These are phyloP conservation scores for Pleurotus tuber-regium DNA, from an alignment of 768 basidiomycete genomes.

Conservation along the genomic window DNA sequence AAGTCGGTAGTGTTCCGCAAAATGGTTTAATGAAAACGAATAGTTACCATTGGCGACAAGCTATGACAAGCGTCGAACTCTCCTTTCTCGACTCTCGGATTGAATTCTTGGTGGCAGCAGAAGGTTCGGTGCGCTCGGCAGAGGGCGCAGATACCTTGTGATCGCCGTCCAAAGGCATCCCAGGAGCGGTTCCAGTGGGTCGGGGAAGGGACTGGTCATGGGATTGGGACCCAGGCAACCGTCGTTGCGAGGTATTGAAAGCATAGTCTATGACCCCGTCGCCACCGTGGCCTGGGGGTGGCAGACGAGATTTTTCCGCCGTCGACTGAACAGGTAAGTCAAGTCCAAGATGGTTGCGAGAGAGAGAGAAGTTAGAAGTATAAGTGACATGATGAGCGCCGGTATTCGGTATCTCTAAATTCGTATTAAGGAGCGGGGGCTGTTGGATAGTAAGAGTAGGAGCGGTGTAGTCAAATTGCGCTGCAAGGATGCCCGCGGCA, in stretches of 20 bases:
- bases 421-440: slow-evolving; percentile 45
- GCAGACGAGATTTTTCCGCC: slow-evolving; percentile 37
- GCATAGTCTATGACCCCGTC: slow-evolving; percentile 33
- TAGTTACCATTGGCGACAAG: slow-evolving; percentile 77
- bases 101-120: slow-evolving; percentile 25
- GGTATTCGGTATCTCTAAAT: slow-evolving; percentile 42
- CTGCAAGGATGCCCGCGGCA: slow-evolving; percentile 45
- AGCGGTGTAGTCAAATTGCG: slow-evolving; percentile 48
- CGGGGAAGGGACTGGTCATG: slow-evolving; percentile 44
- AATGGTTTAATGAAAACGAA: slow-evolving; percentile 39
- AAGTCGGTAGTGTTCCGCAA: slow-evolving; percentile 33
- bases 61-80: slow-evolving; percentile 71
- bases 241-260: slow-evolving; percentile 40
- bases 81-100: slow-evolving; percentile 49
- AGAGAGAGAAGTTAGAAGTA: slow-evolving; percentile 38
- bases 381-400: slow-evolving; percentile 35
- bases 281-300: slow-evolving; percentile 31
- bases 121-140: slow-evolving; percentile 32
- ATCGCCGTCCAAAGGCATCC: slow-evolving; percentile 29
- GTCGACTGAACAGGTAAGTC: slow-evolving; percentile 40
- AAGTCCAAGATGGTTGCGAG: slow-evolving; percentile 46
- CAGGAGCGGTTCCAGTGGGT: slow-evolving; percentile 27
- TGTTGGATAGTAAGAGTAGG: slow-evolving; percentile 37
- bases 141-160: slow-evolving; percentile 28
- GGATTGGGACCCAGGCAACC: slow-evolving; percentile 41